Base-by-base conservation (phyloP, 208 protist species). In the Phytomonas sp. region DNA sequence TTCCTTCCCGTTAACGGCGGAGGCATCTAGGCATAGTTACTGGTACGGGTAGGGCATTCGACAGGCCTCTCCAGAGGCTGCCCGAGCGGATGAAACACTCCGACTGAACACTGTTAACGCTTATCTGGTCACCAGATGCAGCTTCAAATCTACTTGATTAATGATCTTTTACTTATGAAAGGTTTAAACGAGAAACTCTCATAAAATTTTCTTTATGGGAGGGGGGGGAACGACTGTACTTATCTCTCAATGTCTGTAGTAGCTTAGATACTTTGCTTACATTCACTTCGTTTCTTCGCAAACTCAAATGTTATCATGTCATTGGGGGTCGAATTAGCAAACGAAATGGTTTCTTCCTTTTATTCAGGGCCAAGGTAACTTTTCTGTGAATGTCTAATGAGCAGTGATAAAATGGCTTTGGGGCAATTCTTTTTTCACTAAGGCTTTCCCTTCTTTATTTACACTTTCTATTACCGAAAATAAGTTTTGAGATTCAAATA, bases 401-500 rank as follows among this genome's bases (percentile, higher is more conserved):
- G 11, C 61, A 67, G 46, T 40, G 30, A 34, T 9, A 31, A 43
- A 63, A 9, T 63, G 15, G 31, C 2, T 4, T 43, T 63, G 0
- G 6, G 31, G 15, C 59, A 43, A n/a, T 59, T 34, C 20, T 67
- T 37, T 34, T 66, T 23, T 26, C 29, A 36, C 30, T 66, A 30
- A 17, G n/a, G 33, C 13, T 33, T 67, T 73, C 29, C 7, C 66
- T 73, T 36, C 30, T 33, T 40, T n/a, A 51, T 31, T 23, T 32
- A 31, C 3, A 34, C 32, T 68, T 59, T 31, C 33, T 26, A 31
- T 33, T 67, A 60, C 26, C 17, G 31, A 51, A 32, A 70, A 65
- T 17, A 30, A 70, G 28, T 51, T 40, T 63, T 17, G 61, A 46
- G 40, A 46, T 46, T 46, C 40, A 46, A 46, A 8, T 46, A 46